phyloP scores from a whole-genome alignment of 345 rosid species.

The Bruguiera sexangula region DNA sequence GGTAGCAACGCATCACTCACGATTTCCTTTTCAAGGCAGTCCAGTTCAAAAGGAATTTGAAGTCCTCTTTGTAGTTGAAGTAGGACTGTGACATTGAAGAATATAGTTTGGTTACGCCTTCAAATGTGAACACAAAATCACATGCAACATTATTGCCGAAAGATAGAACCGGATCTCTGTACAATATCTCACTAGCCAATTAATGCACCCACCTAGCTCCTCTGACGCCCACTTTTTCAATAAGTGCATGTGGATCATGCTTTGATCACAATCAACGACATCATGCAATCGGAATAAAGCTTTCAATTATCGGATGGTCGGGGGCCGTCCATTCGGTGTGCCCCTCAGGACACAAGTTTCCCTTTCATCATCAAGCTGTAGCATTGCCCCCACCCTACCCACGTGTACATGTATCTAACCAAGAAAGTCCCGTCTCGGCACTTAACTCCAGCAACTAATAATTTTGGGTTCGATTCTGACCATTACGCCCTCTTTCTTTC shows the following conservation, averaged over 20 bases:
- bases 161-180: too few species aligned
- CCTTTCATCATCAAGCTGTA: constrained; percentile 15
- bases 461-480: too few species aligned
- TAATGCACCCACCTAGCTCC: too few species aligned
- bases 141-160: neutral
- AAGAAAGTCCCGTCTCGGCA: too few species aligned
- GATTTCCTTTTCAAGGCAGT: constrained; percentile 3
- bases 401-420: too few species aligned
- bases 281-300: constrained; percentile 15
- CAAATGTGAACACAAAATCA: neutral
- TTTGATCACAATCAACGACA: neutral
- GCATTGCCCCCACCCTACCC: neutral
- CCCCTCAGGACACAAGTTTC: neutral
- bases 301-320: constrained; percentile 31
- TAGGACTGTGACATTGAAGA: neutral
- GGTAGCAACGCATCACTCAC: neutral
- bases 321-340: constrained; percentile 27
- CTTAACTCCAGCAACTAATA: too few species aligned
- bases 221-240: constrained; percentile 6
- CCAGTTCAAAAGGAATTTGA: constrained; percentile 15
- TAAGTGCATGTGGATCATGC: constrained; percentile 38
- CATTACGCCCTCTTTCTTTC: too few species aligned
- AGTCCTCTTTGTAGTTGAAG: neutral
- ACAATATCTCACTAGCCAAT: neutral
- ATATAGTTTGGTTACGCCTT: neutral